phyloP scores from a whole-genome alignment of 495 filamentous ascomycete genomes.

The Friedmanniomyces simplex region DNA sequence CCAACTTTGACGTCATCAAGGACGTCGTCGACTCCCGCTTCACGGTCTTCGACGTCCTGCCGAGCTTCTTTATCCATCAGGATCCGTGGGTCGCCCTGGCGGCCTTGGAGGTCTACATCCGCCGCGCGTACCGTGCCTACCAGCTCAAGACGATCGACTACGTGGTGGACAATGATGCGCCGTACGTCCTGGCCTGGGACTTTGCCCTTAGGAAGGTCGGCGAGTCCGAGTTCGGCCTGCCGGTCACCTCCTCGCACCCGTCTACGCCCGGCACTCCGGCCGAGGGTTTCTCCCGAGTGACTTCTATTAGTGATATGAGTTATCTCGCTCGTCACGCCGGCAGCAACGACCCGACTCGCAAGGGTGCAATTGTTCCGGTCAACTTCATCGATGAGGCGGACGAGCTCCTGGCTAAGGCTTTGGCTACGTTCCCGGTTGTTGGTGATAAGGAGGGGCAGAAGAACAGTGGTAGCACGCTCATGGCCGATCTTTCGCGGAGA shows the following conservation, averaged over 20 bases:
- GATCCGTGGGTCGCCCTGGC: constrained; percentile 94
- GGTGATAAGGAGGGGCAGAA: constrained; percentile 9
- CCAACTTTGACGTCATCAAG: constrained; percentile 74
- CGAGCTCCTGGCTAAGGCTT: constrained; percentile 66
- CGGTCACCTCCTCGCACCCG: constrained; percentile 60
- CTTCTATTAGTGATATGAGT: constrained; percentile 93
- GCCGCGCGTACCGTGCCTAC: constrained; percentile 94
- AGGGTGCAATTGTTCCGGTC: constrained; percentile 89
- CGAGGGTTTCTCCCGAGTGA: constrained; percentile 54
- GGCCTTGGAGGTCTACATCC: constrained; percentile 89
- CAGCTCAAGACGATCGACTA: constrained; percentile 80
- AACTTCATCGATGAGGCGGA: constrained; percentile 89
- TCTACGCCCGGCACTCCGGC: constrained; percentile 78
- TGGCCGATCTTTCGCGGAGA: constrained; percentile 64
- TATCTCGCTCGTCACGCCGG: constrained; percentile 59
- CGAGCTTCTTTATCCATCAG: constrained; percentile 84
- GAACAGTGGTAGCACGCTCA: constrained; percentile 43
- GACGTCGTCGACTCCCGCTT: constrained; percentile 98
- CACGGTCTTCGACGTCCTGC: constrained; percentile 92
- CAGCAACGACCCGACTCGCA: constrained; percentile 65
- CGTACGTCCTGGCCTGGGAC: constrained; percentile 85
- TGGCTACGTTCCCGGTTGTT: constrained; percentile 65
- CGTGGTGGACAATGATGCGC: constrained; percentile 63
- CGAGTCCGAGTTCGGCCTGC: constrained; percentile 74
- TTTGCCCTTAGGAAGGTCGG: constrained; percentile 88